phyloP scores from a whole-genome alignment of 805 yeast genomes.

The Monosporozyma unispora region DNA sequence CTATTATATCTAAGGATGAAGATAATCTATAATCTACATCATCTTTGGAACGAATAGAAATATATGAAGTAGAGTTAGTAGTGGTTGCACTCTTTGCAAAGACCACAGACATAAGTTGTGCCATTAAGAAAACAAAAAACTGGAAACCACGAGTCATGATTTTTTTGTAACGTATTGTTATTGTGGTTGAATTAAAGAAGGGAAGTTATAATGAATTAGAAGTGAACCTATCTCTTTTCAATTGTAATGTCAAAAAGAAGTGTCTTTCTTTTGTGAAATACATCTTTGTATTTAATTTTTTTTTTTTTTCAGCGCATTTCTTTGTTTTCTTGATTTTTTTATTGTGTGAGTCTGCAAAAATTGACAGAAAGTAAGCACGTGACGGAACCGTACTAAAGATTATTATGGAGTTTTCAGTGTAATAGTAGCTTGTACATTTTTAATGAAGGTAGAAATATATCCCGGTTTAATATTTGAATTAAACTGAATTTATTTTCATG shows the following conservation, averaged over 20 bases:
- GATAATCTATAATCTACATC: slow-evolving; percentile 2
- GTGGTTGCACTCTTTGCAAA: slow-evolving; percentile 4
- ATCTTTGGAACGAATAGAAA: slow-evolving; percentile 6
- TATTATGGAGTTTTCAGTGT: neutral
- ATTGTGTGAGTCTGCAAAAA: neutral
- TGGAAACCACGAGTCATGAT: neutral
- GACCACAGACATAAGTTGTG: slow-evolving; percentile 3
- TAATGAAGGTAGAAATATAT: no score
- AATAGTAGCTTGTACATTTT: no score
- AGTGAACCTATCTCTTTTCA: neutral
- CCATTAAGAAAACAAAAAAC: neutral
- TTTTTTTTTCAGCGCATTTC: neutral
- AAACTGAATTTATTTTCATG: no score
- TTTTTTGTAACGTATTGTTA: slow-evolving; percentile 22
- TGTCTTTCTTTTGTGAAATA: neutral
- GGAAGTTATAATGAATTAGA: neutral
- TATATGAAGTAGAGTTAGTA: slow-evolving; percentile 5
- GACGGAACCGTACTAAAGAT: neutral
- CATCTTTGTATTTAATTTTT: neutral
- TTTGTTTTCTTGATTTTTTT: neutral
- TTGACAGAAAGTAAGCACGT: neutral
- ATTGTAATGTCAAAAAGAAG: neutral
- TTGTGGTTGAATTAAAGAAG: neutral
- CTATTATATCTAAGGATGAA: slow-evolving; percentile 4
- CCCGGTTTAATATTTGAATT: no score